These are phyloP conservation scores for Echria macrotheca DNA, from an alignment of 495 filamentous ascomycete species.

Conservation along the genomic window DNA sequence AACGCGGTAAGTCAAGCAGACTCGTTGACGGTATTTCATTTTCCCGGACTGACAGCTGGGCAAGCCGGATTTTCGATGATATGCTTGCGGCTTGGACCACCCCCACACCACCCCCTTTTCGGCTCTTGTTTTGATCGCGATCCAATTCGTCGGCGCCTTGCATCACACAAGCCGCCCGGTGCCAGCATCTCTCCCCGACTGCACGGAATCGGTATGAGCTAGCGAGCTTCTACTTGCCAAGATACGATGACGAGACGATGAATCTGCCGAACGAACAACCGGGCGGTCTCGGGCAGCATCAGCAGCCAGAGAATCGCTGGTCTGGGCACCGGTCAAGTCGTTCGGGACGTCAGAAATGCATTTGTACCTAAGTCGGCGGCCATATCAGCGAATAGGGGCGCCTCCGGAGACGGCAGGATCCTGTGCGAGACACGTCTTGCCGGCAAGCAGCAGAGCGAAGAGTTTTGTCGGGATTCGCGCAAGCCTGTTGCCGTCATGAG, in stretches of 20 bases:
- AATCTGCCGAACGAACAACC: slow-evolving; percentile 4
- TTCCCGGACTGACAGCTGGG: not conserved
- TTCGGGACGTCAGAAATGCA: slow-evolving; percentile 6
- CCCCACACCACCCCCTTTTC: not conserved
- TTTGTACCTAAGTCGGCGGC: slow-evolving; percentile 2
- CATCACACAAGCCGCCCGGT: too few species aligned
- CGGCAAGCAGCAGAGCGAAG: not conserved
- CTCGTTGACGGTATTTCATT: slow-evolving; percentile 1
- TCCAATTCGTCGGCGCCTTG: too few species aligned
- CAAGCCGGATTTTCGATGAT: not conserved
- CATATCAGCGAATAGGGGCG: not conserved
- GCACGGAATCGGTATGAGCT: too few species aligned
- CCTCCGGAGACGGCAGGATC: not conserved
- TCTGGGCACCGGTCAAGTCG: slow-evolving; percentile 6
- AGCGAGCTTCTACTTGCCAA: not conserved
- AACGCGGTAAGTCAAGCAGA: too few species aligned
- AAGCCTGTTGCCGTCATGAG: not conserved
- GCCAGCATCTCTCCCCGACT: too few species aligned
- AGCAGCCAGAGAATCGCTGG: not conserved
- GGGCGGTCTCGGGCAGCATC: slow-evolving; percentile 4
- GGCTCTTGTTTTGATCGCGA: not conserved
- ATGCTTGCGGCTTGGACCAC: not conserved
- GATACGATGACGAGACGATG: not conserved
- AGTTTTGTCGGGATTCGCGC: not conserved
- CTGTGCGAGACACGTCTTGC: not conserved